Evolutionary conservation across 1,139 yeast genomes (phyloP).

Genomic region (Candida neerlandica): DNA sequence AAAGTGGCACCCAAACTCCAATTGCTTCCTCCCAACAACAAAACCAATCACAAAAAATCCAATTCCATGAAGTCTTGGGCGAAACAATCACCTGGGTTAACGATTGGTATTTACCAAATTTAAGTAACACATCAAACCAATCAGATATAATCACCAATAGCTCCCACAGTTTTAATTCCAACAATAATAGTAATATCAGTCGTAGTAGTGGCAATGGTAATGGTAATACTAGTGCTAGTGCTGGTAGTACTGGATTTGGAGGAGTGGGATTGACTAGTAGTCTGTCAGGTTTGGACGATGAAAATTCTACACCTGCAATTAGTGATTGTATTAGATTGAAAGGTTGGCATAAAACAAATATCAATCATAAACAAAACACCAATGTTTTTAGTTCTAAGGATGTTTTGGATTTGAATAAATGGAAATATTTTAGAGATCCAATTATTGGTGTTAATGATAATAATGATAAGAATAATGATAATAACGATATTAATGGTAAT

Average conservation of each 20-base stretch:
- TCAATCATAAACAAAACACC: constrained; percentile 19
- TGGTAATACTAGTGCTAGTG: constrained; percentile 4
- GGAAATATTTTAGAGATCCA: constrained; percentile 25
- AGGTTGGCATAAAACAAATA: constrained; percentile 43
- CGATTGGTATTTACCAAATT: constrained; percentile 44
- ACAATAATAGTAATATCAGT: constrained; percentile 14
- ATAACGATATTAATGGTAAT: neutral
- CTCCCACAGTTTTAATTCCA: constrained; percentile 14
- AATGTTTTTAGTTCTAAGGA: constrained; percentile 24
- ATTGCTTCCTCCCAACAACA: constrained; percentile 8
- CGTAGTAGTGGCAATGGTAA: too few species aligned
- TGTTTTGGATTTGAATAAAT: constrained; percentile 31
- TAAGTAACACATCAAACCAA: constrained; percentile 22
- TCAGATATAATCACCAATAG: neutral
- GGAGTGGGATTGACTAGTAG: constrained; percentile 3
- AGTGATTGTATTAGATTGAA: constrained; percentile 27
- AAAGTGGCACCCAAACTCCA: constrained; percentile 23
- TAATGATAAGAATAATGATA: too few species aligned
- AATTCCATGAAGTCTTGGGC: constrained; percentile 25
- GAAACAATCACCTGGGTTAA: constrained; percentile 44
- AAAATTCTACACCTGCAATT: constrained; percentile 19
- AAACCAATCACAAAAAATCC: constrained; percentile 11
- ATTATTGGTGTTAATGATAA: neutral
- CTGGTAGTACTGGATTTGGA: neutral
- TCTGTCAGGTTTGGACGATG: constrained; percentile 13